Evolutionary conservation across 2,329 filamentous ascomycete species (phyloP), one percentile per base, ranked within the genome.

Genomic region (Aspergillus nomiae): DNA sequence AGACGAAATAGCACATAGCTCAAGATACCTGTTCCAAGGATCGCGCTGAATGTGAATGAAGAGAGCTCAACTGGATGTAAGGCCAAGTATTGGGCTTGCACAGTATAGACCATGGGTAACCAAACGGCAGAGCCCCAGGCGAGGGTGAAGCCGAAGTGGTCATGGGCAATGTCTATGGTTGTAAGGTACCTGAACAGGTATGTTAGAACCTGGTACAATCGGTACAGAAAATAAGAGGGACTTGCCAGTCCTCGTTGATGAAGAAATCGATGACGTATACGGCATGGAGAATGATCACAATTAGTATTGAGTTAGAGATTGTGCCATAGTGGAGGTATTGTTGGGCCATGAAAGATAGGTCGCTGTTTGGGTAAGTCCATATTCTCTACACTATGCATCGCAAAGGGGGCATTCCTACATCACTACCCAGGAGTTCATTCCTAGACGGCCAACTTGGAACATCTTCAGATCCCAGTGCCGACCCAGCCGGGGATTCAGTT

Each of bases 251-350:
- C 65, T 84, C 82, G 9, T 84, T 83, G 55, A 80, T 70, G 56
- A 84, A 84, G 61, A 84, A 84, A 54, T 84, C 82, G 0, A 83
- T 65, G 9, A 83, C 78, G 57, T 84, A 84, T 9, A 82, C 66
- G 0, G 71, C 69, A 62, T 84, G 82, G 1, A 84, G 72, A 65
- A 81, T 71, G 8, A 78, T 78, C 10, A 81, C 76, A 10, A 84
- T 73, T 1, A 84, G 5, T 1, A 64, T 59, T 3, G 62, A 62
- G 21, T 53, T 43, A 3, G 56, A 43, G 19, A 64, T 26, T 30
- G 21, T 34, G 4, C 58, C 53, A 21, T 53, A 26, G 4, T 19
- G 32, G 11, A 30, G 19, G 21, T 62, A 53, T 24, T 64, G 62
- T 9, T 62, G 34, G 12, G 50, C 56, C 19, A 46, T 54, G 26